Percentiles rank a stretch among this genome's conserved stretches.
phyloP scores from a whole-genome alignment of 1,284 basidiomycete species.

The Sporisorium reilianum region DNA sequence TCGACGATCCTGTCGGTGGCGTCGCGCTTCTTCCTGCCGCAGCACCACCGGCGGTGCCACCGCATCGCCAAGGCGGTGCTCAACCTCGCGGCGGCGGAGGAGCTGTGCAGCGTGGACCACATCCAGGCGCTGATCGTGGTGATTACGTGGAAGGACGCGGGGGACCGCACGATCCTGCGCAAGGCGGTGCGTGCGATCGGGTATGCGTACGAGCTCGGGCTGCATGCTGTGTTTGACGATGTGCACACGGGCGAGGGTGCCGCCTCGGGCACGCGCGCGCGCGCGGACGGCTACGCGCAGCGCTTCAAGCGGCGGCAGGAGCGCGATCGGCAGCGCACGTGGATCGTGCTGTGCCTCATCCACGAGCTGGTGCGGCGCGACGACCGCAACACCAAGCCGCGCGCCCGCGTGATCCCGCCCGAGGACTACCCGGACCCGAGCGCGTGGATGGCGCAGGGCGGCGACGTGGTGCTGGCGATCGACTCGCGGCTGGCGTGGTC shows the following conservation, averaged over 20 bases:
- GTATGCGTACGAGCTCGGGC: conserved; percentile 69
- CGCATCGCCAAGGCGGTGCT: conserved; percentile 76
- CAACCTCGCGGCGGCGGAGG: conserved; percentile 81
- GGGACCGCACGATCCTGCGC: conserved; percentile 68
- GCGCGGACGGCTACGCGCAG: conserved; percentile 23
- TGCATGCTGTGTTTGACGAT: conserved; percentile 44
- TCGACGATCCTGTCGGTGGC: conserved; percentile 83
- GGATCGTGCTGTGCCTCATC: conserved; percentile 51
- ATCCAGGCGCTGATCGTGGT: conserved; percentile 85
- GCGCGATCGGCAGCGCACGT: conserved; percentile 51
- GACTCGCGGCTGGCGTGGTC: conserved; percentile 49
- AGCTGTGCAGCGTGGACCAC: conserved; percentile 81
- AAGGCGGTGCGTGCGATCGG: conserved; percentile 65
- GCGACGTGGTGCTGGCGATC: conserved; percentile 39
- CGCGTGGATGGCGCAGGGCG: conserved; percentile 35
- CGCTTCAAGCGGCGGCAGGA: conserved; percentile 21
- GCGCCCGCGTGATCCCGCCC: conserved; percentile 36
- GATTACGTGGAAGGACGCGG: conserved; percentile 81
- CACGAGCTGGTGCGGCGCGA: conserved; percentile 39
- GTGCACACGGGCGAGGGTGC: neutral
- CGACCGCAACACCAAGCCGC: conserved; percentile 26
- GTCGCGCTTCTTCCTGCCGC: conserved; percentile 83
- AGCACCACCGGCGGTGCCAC: conserved; percentile 77
- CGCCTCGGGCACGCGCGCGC: neutral
- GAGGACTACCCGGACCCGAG: conserved; percentile 43